Conservation (phyloP, 2,329 filamentous ascomycete genomes). For the Botrytis galanthina region DNA sequence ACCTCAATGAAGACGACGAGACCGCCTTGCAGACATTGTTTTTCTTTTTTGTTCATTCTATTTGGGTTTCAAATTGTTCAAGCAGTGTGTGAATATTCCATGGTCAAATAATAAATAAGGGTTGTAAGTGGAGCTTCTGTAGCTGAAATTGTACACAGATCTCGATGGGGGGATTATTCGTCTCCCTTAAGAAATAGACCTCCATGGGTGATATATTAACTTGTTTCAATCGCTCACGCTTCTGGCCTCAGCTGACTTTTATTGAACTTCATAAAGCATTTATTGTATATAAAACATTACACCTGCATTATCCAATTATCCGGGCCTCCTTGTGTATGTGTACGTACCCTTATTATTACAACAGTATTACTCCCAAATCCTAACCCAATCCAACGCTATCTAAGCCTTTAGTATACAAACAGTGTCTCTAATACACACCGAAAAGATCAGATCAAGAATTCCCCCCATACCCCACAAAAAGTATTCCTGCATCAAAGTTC, state of each 20-base stretch:
- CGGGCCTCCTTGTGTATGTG: not conserved
- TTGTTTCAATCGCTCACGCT: not conserved
- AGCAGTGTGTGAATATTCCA: not conserved
- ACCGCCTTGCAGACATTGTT: not conserved
- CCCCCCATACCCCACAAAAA: not conserved
- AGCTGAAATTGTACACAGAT: not conserved
- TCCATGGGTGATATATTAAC: not conserved
- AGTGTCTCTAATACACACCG: not conserved
- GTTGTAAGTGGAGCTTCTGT: not conserved
- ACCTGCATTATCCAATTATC: not conserved
- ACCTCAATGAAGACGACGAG: conserved; percentile 2
- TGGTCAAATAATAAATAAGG: not conserved
- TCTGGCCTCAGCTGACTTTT: not conserved
- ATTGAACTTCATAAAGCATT: too few relatives aligned
- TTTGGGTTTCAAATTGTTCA: not conserved
- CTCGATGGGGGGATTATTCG: not conserved
- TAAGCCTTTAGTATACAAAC: not conserved
- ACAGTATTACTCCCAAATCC: not conserved
- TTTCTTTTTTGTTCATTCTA: not conserved
- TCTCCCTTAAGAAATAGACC: not conserved
- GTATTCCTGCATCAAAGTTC: not conserved
- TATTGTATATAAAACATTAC: too few relatives aligned
- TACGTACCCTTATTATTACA: not conserved
- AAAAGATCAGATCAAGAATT: not conserved
- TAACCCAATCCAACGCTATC: not conserved